These are phyloP conservation scores for Pichia californica DNA, from an alignment of 805 yeast species.

Conservation along the genomic window DNA sequence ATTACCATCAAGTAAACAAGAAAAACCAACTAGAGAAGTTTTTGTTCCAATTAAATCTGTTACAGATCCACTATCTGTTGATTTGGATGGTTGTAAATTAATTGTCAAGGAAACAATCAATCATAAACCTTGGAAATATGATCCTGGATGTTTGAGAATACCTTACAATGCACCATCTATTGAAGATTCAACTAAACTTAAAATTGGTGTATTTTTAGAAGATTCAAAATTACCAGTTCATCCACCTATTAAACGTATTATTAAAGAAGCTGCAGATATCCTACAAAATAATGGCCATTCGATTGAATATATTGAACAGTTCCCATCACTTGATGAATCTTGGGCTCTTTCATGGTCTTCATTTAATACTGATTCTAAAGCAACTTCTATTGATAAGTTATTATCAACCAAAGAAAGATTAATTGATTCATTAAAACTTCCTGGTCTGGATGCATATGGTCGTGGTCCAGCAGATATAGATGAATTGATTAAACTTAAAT, in stretches of 20 bases:
- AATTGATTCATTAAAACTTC: conserved; percentile 52
- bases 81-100: conserved; percentile 58
- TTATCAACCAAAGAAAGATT: conserved; percentile 27
- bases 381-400: not conserved
- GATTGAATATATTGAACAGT: not conserved
- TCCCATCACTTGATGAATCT: not conserved
- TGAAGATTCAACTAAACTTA: conserved; percentile 32
- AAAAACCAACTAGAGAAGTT: conserved; percentile 52
- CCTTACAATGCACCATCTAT: conserved; percentile 42
- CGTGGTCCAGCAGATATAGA: conserved; percentile 49
- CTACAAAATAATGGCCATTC: not conserved
- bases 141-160: conserved; percentile 38
- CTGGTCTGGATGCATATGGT: conserved; percentile 49
- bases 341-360: not conserved
- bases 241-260: conserved; percentile 55
- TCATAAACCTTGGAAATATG: conserved; percentile 50
- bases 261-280: conserved; percentile 20
- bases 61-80: conserved; percentile 59
- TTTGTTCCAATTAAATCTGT: conserved; percentile 56
- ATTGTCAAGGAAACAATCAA: conserved; percentile 58
- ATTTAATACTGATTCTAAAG: not conserved
- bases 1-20: conserved; percentile 37
- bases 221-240: conserved; percentile 61
- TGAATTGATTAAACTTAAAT: conserved; percentile 47
- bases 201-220: conserved; percentile 55